Evolutionary conservation across 2,329 filamentous ascomycete genomes (phyloP), one percentile per base, ranked within the genome.

Genomic region (Hawksworthiomyces lignivorus): DNA sequence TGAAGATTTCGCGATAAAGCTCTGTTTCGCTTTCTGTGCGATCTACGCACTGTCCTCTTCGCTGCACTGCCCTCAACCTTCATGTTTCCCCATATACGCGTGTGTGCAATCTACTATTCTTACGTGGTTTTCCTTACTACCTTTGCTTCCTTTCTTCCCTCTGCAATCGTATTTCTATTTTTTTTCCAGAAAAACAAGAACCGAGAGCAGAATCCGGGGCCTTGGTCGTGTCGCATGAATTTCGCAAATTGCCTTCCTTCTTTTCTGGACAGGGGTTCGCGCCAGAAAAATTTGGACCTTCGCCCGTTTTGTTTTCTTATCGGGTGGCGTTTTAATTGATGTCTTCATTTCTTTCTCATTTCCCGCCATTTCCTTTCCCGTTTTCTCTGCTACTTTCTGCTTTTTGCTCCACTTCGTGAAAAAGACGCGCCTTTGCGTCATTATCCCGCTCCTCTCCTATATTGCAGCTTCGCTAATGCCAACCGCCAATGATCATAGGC

Each of bases 401-500:
- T 48, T 53, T 38, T 42, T 42, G 44, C 49, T 44, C 50, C 46
- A 48, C n/a, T n/a, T n/a, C n/a, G n/a, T n/a, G n/a, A n/a, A n/a
- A n/a, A n/a, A 46, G 54, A 56, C 49, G 51, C 48, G 50, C 27
- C 50, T 51, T 53, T 56, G 55, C 53, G 49, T 54, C 48, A 43
- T 39, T 7, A 17, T 17, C 27, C 20, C 27, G 29, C 27, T 19
- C 8, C 28, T 17, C 29, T 17, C 10, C 31, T 17, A 36, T 47
- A 62, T 59, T 65, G 54, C 55, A 60, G 48, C 41, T 48, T n/a
- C n/a, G 61, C 72, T 75, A 69, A 77, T 67, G 63, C 62, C 57
- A 58, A 22, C 52, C 59, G 62, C 60, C 61, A 62, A 40, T 15
- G 20, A 44, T 21, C 48, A 59, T 54, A 84, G 79, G 92, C 90